Evolutionary conservation across 257 asterid genomes (phyloP).

Genomic region (Nicotiana otophora): DNA sequence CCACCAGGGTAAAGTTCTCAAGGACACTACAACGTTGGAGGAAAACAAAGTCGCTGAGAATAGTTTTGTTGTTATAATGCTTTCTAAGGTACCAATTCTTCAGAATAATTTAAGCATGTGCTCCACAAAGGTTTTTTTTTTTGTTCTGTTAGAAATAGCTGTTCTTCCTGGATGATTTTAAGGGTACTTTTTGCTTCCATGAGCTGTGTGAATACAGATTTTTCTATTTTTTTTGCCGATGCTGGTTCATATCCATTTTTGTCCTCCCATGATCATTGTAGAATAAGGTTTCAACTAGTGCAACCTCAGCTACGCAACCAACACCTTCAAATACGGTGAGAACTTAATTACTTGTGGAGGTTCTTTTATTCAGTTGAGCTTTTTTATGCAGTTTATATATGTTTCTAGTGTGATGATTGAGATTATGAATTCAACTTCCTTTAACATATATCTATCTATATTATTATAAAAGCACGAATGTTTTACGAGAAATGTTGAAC

Average conservation of each 20-base stretch:
- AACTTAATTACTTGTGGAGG: conserved; percentile 7
- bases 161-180: background rate
- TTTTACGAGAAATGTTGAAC: no score
- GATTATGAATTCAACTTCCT: background rate
- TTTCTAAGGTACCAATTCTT: conserved; percentile 50
- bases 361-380: background rate
- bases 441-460: background rate
- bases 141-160: background rate
- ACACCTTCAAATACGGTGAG: conserved; percentile 55
- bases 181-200: background rate
- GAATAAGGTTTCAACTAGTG: conserved; percentile 59
- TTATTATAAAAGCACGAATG: no score
- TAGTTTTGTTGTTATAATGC: conserved; percentile 77
- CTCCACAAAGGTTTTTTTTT: background rate
- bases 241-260: conserved; percentile 3
- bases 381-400: background rate
- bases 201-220: background rate
- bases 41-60: conserved; percentile 77
- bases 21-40: conserved; percentile 71
- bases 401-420: background rate
- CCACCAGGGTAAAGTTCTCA: conserved; percentile 88
- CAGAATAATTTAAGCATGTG: background rate
- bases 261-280: conserved; percentile 21
- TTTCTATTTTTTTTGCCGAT: background rate
- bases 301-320: conserved; percentile 42